Base-by-base conservation (phyloP, 1,139 yeast genomes). In the Kurtzmaniella quercitrusa region DNA sequence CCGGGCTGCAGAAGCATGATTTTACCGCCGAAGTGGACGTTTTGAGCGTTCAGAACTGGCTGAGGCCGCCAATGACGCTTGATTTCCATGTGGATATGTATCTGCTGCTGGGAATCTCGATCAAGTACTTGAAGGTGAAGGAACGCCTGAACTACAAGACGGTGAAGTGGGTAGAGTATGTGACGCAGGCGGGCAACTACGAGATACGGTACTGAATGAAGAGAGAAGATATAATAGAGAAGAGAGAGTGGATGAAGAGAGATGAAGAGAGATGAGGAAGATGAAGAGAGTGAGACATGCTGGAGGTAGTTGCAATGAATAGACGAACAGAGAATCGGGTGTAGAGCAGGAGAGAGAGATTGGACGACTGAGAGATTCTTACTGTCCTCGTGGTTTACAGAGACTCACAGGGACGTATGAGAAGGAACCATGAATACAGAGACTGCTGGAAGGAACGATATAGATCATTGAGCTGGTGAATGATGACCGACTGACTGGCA, bases 121-220 rank as follows among this genome's bases (percentile, higher is more conserved):
- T 91, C 39, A 76, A 86, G 50, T 86, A 78, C 58, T 70, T 91
- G 54, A 81, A 80, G 58, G 84, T 91, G 2, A 71, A 70, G 31
- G 96, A 88, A 56, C 77, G 73, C 54, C 54, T 77, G 9, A 81
- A 79, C 48, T 85, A 87, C 63, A 69, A 77, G 40, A 82, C 95
- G 1, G 81, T 88, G 17, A 91, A 91, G 59, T 90, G 95, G 95
- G 94, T 90, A 39, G 79, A 87, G 54, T 91, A 91, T 60, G 62
- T 77, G 16, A 77, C 91, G 1, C 77, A 74, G 49, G 82, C 91
- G 0, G 96, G 96, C 1, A 78, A 86, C 5, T 89, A 87, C 54
- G 96, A 89, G 50, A 74, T 88, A 12, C 69, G 96, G 46, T 81
- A 81, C 49, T 84, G 58, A 51, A n/a, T n/a, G n/a, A n/a, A n/a